Evolutionary conservation across 1,284 basidiomycete species (phyloP), one percentile per base, ranked within the genome.

Genomic region (Leccinum angustisporum): DNA sequence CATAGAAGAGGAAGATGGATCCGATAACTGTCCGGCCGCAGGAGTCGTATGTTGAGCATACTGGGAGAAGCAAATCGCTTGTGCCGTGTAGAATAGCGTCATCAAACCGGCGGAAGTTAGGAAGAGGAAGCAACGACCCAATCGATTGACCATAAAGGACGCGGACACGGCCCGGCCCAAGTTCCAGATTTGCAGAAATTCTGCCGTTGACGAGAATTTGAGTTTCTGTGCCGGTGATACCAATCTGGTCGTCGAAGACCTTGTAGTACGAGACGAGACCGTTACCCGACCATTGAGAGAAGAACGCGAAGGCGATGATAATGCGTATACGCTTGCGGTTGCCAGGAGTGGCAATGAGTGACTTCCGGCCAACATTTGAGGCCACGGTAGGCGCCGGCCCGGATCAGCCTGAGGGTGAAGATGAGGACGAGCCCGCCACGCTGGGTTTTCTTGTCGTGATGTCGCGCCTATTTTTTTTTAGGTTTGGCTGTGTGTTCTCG

Each of bases 1-100:
- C 86, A 68, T 87, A 90, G 78, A 84, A 90, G 61, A 92, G 71
- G 82, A 90, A 92, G 74, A 92, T 88, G 77, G 91, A 88, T 3
- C 83, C 89, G 64, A 92, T 86, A 73, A 91, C 83, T 90, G 83
- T 9, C 83, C 88, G 8, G 86, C 83, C 2, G 74, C 70, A 6
- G 74, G 56, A 52, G 70, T 74, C 2, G 75, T 74, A 27, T 76
- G 73, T 43, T 84, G 73, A n/a, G 80, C 79, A 72, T 83, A 93
- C 56, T 82, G 70, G 1, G 87, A 86, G 18, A 86, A 86, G 74
- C 86, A 87, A 60, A 87, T 81, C 1, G 91, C 92, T 78, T 91
- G 90, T 62, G 88, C 71, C 40, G 76, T 80, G 79, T 87, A 92
- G 75, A 87, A 86, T 18, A 91, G 54, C 21, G 84, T 71, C 90